phyloP scores from a whole-genome alignment of 108 stramenopile species.

The Mediolabrus comicus region DNA sequence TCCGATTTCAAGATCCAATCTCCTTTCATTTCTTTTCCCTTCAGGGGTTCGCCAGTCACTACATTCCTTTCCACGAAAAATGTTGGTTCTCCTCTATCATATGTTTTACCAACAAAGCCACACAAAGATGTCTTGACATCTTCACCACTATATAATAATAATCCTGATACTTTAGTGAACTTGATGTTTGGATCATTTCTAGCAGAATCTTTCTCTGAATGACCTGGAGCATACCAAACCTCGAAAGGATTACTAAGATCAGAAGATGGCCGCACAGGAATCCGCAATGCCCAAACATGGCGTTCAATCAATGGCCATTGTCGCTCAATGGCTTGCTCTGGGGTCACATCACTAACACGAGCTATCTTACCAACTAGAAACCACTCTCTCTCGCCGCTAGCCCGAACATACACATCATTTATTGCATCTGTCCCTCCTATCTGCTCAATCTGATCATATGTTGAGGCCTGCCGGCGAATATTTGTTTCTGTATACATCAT shows the following conservation, averaged over 20 bases:
- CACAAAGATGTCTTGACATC: conserved; percentile 45
- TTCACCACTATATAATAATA: conserved; percentile 13
- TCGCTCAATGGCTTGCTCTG: conserved; percentile 62
- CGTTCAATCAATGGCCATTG: conserved; percentile 77
- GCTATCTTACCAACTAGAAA: conserved; percentile 80
- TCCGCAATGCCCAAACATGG: conserved; percentile 68
- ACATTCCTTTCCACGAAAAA: conserved; percentile 36
- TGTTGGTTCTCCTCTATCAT: conserved; percentile 45
- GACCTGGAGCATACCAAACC: conserved; percentile 79
- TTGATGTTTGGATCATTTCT: conserved; percentile 64
- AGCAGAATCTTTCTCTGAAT: conserved; percentile 78
- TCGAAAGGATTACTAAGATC: conserved; percentile 40
- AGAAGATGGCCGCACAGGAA: conserved; percentile 27
- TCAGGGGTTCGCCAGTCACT: conserved; percentile 7
- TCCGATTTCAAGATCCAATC: conserved; percentile 21
- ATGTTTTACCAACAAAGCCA: conserved; percentile 76
- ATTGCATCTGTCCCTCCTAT: conserved; percentile 59
- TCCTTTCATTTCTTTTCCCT: conserved; percentile 10
- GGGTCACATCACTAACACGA: conserved; percentile 59
- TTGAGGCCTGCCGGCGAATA: conserved; percentile 51
- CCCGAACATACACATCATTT: conserved; percentile 73
- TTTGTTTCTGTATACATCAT: conserved; percentile 71
- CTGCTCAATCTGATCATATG: conserved; percentile 54
- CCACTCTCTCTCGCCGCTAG: conserved; percentile 43
- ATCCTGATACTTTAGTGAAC: conserved; percentile 38